These are phyloP conservation scores for Azolla pinnata DNA, from an alignment of 75 land plant species.

Conservation along the genomic window DNA sequence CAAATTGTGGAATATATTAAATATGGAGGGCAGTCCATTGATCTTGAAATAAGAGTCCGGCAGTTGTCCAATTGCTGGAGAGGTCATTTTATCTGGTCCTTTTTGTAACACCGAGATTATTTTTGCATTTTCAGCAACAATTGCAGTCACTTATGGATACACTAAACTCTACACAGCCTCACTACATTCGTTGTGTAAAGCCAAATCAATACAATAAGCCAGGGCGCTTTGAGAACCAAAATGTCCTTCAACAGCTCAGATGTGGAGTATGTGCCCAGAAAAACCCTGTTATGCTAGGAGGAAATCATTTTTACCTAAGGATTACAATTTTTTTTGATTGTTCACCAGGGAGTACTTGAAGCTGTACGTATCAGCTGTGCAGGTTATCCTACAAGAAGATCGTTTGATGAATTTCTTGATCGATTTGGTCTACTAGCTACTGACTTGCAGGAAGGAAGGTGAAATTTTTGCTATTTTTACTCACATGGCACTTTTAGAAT, in stretches of 20 bases:
- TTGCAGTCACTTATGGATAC: constrained; percentile 94
- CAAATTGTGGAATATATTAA: neutral
- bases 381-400: constrained; percentile 70
- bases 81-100: neutral
- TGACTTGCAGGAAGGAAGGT: constrained; percentile 53
- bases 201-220: constrained; percentile 84
- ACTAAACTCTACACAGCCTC: constrained; percentile 76
- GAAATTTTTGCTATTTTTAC: constrained; percentile 6
- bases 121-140: constrained; percentile 67
- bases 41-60: too few relatives aligned
- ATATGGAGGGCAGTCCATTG: neutral
- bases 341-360: constrained; percentile 69
- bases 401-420: constrained; percentile 64
- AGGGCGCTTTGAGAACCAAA: constrained; percentile 82
- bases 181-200: constrained; percentile 93
- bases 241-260: constrained; percentile 85
- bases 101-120: neutral
- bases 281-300: neutral
- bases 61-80: too few relatives aligned
- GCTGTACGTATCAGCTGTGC: constrained; percentile 86
- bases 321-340: neutral
- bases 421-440: constrained; percentile 62
- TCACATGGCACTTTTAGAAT: too few relatives aligned
- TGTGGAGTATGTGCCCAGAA: constrained; percentile 70
- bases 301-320: neutral